These are phyloP conservation scores for Circinella minor DNA, from an alignment of 371 early-diverging fungal genomes.

Conservation along the genomic window DNA sequence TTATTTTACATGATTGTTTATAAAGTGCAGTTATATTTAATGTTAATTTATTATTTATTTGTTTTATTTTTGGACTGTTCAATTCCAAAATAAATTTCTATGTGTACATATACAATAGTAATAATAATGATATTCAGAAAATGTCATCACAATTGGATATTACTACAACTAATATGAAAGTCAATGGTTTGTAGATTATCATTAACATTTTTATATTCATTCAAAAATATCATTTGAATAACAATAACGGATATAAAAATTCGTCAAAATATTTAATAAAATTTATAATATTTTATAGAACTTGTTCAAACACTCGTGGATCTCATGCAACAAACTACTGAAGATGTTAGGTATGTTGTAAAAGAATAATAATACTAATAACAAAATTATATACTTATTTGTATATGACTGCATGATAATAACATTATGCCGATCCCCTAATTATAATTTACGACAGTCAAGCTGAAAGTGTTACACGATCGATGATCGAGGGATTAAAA, in stretches of 20 bases:
- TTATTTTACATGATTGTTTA: neutral
- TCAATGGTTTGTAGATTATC: constrained; percentile 1
- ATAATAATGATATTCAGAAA: neutral
- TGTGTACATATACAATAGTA: neutral
- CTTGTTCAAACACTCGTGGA: constrained; percentile 3
- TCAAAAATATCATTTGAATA: neutral
- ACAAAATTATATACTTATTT: no score
- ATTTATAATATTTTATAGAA: neutral
- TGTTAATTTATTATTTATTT: no score
- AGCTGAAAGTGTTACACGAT: neutral
- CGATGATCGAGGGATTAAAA: neutral
- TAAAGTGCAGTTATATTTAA: neutral
- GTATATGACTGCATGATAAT: neutral
- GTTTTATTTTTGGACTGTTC: no score
- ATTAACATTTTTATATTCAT: neutral
- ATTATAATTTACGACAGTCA: neutral
- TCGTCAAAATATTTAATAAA: neutral
- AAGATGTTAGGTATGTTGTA: neutral
- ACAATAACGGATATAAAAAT: neutral
- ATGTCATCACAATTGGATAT: neutral
- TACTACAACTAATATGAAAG: neutral
- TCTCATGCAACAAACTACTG: constrained; percentile 1
- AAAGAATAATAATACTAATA: no score
- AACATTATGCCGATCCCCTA: neutral
- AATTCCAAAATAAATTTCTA: no score